A percentile compares a stretch with the other conserved stretches of the same genome.
Evolutionary conservation across 345 rosid genomes (phyloP).

Genomic region (Garcia nutans): DNA sequence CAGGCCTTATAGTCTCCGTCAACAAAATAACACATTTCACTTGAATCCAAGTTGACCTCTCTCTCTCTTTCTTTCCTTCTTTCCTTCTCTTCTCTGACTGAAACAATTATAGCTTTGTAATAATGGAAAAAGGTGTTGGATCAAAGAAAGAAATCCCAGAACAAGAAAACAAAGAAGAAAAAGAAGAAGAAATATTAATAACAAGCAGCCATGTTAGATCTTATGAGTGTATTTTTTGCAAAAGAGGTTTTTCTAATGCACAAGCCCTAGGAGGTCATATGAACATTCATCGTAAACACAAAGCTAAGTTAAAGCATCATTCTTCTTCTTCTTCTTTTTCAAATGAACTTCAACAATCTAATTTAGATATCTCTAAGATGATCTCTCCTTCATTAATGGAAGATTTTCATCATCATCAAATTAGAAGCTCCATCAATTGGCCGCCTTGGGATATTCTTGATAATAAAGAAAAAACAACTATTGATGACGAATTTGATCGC

Average conservation of each 20-base stretch:
- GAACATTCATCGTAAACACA: constrained; percentile 28
- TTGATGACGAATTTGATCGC: too few relatives aligned
- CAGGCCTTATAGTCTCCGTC: constrained; percentile 22
- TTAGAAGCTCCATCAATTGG: constrained; percentile 17
- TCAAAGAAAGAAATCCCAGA: constrained; percentile 23
- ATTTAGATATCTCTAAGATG: constrained; percentile 2
- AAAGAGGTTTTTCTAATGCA: constrained; percentile 30
- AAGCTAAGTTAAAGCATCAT: constrained; percentile 40
- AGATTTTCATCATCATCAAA: background rate
- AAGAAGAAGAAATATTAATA: background rate
- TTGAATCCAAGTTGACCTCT: constrained; percentile 18
- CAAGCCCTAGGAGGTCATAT: constrained; percentile 30
- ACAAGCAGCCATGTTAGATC: constrained; percentile 45
- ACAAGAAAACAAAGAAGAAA: constrained; percentile 25
- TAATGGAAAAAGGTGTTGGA: constrained; percentile 28
- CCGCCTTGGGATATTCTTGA: constrained; percentile 24
- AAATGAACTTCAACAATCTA: constrained; percentile 17
- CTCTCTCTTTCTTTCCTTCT: background rate
- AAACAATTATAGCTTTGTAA: background rate
- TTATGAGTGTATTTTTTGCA: constrained; percentile 28
- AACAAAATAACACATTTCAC: constrained; percentile 4
- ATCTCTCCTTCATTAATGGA: background rate
- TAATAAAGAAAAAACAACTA: background rate
- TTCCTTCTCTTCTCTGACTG: too few relatives aligned
- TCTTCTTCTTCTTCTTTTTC: constrained; percentile 9